These are phyloP conservation scores for Colletotrichum australisinense DNA, from an alignment of 2,329 filamentous ascomycete genomes.

Conservation along the genomic window DNA sequence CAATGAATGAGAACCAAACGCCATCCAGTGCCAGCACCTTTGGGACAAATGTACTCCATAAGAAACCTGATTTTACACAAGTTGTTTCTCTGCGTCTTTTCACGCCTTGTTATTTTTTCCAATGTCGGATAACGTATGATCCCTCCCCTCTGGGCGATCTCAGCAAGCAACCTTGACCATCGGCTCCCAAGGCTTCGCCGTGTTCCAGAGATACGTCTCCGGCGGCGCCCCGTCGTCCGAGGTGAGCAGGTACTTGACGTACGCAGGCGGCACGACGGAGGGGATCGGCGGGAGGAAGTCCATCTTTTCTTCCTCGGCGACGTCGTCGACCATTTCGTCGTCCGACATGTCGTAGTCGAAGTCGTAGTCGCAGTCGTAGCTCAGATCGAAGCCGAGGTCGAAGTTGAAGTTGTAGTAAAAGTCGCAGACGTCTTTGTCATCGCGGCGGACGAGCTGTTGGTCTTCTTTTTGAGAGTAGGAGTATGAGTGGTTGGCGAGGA, in stretches of 20 bases:
- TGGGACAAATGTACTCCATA: neutral
- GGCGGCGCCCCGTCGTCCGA: constrained; percentile 43
- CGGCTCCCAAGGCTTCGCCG: constrained; percentile 54
- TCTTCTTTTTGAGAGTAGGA: neutral
- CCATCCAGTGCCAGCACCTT: neutral
- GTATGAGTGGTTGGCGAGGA: no score
- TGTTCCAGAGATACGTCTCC: constrained; percentile 55
- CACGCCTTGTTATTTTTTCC: neutral
- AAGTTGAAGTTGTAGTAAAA: constrained; percentile 31
- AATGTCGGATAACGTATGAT: neutral
- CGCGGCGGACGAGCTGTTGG: neutral
- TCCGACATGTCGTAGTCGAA: neutral
- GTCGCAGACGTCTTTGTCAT: constrained; percentile 15
- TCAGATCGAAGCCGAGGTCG: constrained; percentile 28
- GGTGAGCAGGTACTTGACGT: constrained; percentile 48
- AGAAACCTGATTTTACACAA: neutral
- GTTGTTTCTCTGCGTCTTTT: neutral
- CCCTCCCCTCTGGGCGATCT: neutral
- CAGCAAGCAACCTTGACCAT: constrained; percentile 53
- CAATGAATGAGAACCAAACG: neutral
- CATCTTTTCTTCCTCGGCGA: neutral
- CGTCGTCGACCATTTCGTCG: constrained; percentile 18
- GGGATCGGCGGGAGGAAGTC: constrained; percentile 22
- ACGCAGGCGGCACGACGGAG: constrained; percentile 43
- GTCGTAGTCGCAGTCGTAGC: constrained; percentile 3